phyloP scores from a whole-genome alignment of 805 yeast genomes.

The Yamadazyma olivae region DNA sequence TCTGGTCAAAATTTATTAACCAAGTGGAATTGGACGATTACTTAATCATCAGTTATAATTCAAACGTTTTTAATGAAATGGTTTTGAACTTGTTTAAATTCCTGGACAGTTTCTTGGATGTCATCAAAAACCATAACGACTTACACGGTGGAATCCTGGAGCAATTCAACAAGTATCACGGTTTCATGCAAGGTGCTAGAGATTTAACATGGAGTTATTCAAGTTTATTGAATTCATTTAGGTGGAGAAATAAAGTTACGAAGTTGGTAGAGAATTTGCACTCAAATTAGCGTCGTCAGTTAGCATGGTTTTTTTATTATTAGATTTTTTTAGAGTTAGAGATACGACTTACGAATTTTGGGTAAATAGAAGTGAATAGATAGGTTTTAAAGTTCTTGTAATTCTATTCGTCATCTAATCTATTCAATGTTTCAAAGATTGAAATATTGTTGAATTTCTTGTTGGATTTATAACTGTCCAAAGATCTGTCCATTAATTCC shows the following conservation, averaged over 20 bases:
- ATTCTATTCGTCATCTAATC: constrained; percentile 21
- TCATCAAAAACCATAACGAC: constrained; percentile 58
- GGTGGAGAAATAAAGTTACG: constrained; percentile 47
- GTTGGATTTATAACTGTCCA: constrained; percentile 21
- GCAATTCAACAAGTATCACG: constrained; percentile 78
- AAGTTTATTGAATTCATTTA: constrained; percentile 65
- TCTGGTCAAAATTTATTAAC: constrained; percentile 28
- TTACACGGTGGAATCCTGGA: constrained; percentile 77
- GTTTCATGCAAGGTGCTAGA: constrained; percentile 84
- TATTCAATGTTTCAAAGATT: constrained; percentile 36
- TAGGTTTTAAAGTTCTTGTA: too few species aligned
- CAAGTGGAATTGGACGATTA: constrained; percentile 20
- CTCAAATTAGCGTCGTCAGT: too few species aligned
- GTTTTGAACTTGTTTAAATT: constrained; percentile 46
- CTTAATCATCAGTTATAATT: constrained; percentile 31
- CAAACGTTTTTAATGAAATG: constrained; percentile 45
- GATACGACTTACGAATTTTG: too few species aligned
- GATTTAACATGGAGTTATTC: constrained; percentile 91
- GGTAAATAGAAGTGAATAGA: too few species aligned
- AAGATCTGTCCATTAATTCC: constrained; percentile 40
- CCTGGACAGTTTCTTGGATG: constrained; percentile 65
- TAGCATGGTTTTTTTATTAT: too few species aligned
- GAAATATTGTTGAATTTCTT: constrained; percentile 27
- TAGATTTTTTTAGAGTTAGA: too few species aligned
- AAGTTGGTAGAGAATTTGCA: neutral